Evolutionary conservation across 441 rosid genomes (phyloP).

Genomic region (Eruca vesicaria): DNA sequence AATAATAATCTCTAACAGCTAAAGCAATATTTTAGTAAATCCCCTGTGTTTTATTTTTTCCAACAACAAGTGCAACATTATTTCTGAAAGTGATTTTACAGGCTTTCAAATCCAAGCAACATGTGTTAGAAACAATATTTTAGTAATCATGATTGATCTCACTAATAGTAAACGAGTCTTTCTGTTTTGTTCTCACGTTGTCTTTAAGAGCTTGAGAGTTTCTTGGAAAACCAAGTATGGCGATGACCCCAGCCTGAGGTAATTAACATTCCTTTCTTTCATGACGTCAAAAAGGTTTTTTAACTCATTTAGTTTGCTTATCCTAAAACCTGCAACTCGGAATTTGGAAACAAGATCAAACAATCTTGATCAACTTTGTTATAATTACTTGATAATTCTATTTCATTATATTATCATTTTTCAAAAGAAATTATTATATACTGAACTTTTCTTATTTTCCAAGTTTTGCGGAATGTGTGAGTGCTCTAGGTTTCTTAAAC

Average conservation of each 20-base stretch:
- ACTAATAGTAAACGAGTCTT: not conserved
- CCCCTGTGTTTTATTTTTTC: not conserved
- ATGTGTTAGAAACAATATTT: not conserved
- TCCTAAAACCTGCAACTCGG: too few relatives aligned
- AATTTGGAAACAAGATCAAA: too few relatives aligned
- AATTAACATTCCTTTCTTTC: slow-evolving; percentile 56
- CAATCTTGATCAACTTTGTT: too few relatives aligned
- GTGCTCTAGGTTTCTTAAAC: too few relatives aligned
- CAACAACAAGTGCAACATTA: not conserved
- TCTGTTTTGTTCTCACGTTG: slow-evolving; percentile 45
- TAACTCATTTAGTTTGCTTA: too few relatives aligned
- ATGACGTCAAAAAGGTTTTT: too few relatives aligned
- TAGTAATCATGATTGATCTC: not conserved
- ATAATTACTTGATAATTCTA: too few relatives aligned
- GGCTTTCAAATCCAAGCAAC: not conserved
- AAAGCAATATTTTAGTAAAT: too few relatives aligned
- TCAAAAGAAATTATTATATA: too few relatives aligned
- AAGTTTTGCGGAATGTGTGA: too few relatives aligned
- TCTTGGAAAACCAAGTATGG: slow-evolving; percentile 75
- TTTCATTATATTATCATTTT: too few relatives aligned
- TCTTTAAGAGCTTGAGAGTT: slow-evolving; percentile 55
- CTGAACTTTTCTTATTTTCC: not conserved
- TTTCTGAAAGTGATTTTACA: not conserved
- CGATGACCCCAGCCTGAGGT: slow-evolving; percentile 85
- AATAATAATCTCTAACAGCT: not conserved